Evolutionary conservation across 2,329 filamentous ascomycete genomes (phyloP).

Genomic region (Thyridium curvatum): DNA sequence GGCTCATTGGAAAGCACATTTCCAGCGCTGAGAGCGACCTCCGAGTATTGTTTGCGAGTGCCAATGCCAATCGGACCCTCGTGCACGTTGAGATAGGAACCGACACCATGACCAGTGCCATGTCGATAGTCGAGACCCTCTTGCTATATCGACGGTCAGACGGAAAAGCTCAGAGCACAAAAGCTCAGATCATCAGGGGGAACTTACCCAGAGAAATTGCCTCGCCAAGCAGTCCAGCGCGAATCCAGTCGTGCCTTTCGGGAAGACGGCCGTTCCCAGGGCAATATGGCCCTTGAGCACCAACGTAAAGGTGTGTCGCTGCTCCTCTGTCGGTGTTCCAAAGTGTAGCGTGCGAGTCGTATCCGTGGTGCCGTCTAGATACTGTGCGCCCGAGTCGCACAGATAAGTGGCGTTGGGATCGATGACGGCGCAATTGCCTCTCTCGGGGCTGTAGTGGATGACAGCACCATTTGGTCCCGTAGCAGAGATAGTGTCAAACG

Average conservation of each 20-base stretch:
- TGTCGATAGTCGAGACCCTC: constrained; percentile 92
- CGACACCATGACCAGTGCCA: constrained; percentile 92
- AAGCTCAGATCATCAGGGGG: neutral
- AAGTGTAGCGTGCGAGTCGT: constrained; percentile 93
- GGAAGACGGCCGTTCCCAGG: constrained; percentile 80
- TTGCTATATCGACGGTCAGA: constrained; percentile 28
- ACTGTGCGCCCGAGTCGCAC: constrained; percentile 97
- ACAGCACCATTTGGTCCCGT: constrained; percentile 86
- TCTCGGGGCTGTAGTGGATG: constrained; percentile 92
- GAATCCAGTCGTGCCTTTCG: constrained; percentile 91
- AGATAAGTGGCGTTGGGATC: constrained; percentile 85
- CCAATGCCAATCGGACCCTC: constrained; percentile 96
- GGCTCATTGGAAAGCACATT: constrained; percentile 96
- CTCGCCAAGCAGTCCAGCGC: constrained; percentile 83
- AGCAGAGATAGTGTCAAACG: constrained; percentile 93
- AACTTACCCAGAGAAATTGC: constrained; percentile 79
- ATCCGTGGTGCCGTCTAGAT: constrained; percentile 90
- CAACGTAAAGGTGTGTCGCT: constrained; percentile 85
- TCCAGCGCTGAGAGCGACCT: constrained; percentile 82
- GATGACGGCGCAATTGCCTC: constrained; percentile 72
- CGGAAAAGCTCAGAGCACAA: constrained; percentile 10
- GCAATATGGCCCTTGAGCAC: constrained; percentile 93
- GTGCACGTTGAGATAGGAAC: constrained; percentile 93
- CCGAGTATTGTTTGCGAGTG: constrained; percentile 82
- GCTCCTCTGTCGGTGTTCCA: constrained; percentile 72